phyloP scores from a whole-genome alignment of 257 asterid genomes.

The Solanum peruvianum region DNA sequence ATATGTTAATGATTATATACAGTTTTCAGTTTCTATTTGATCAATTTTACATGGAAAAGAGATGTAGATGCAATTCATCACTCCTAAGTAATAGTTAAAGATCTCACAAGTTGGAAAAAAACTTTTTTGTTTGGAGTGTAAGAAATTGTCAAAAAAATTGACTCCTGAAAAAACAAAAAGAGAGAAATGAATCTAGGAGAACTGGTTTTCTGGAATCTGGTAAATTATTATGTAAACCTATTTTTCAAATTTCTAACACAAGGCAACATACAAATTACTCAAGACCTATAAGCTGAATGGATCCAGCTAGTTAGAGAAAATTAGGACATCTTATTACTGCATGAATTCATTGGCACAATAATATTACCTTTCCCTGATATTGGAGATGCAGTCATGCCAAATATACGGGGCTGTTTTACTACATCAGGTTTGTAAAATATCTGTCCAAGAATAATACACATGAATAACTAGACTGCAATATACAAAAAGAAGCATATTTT shows the following conservation, averaged over 20 bases:
- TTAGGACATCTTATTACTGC: neutral
- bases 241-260: neutral
- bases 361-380: slow-evolving; percentile 78
- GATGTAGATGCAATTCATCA: neutral
- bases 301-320: neutral
- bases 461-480: slow-evolving; percentile 7
- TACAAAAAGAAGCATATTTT: neutral
- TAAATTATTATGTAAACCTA: neutral
- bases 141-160: neutral
- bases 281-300: neutral
- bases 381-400: slow-evolving; percentile 99
- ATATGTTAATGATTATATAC: neutral
- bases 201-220: neutral
- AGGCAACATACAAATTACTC: neutral
- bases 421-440: slow-evolving; percentile 57
- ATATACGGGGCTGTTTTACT: slow-evolving; percentile 76
- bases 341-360: neutral
- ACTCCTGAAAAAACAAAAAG: neutral
- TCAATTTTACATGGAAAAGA: neutral
- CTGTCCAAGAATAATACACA: slow-evolving; percentile 28
- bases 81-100: neutral
- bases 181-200: neutral
- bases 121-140: neutral
- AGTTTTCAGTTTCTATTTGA: neutral
- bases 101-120: neutral